A percentile compares a stretch with the other conserved stretches of the same genome.
These are phyloP conservation scores for Lactifluus rugatus DNA, from an alignment of 768 basidiomycete genomes.

Conservation along the genomic window DNA sequence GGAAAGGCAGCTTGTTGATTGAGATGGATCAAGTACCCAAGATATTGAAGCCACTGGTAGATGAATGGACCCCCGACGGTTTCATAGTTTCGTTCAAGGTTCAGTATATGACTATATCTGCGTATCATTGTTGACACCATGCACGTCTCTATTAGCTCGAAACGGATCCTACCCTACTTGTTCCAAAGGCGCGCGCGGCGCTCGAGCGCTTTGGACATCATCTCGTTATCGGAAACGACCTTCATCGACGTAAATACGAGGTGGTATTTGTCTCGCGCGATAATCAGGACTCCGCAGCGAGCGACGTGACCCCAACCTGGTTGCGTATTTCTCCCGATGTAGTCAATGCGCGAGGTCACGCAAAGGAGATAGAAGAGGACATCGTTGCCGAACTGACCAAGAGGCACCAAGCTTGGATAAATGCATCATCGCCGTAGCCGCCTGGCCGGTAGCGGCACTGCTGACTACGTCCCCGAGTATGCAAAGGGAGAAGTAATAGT, in stretches of 20 bases:
- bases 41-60: conserved; percentile 84
- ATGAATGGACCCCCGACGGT: conserved; percentile 86
- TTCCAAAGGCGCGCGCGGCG: conserved; percentile 84
- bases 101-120: conserved; percentile 1
- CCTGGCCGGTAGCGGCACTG: background rate
- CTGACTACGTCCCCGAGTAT: background rate
- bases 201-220: conserved; percentile 94
- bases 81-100: conserved; percentile 98
- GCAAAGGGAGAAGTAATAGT: background rate
- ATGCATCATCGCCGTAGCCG: background rate
- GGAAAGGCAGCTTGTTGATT: conserved; percentile 83
- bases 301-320: conserved; percentile 48
- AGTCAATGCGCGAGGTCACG: conserved; percentile 23
- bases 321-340: conserved; percentile 43
- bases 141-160: conserved; percentile 56
- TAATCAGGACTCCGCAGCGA: conserved; percentile 17
- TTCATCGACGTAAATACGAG: conserved; percentile 83
- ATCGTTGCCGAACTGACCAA: conserved; percentile 69
- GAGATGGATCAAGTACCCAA: conserved; percentile 99
- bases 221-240: conserved; percentile 92
- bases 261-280: conserved; percentile 79
- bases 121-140: background rate
- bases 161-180: conserved; percentile 72
- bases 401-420: conserved; percentile 68
- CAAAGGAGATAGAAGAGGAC: conserved; percentile 87